phyloP scores from a whole-genome alignment of 2,329 filamentous ascomycete genomes.

The Epichloe amarillans region DNA sequence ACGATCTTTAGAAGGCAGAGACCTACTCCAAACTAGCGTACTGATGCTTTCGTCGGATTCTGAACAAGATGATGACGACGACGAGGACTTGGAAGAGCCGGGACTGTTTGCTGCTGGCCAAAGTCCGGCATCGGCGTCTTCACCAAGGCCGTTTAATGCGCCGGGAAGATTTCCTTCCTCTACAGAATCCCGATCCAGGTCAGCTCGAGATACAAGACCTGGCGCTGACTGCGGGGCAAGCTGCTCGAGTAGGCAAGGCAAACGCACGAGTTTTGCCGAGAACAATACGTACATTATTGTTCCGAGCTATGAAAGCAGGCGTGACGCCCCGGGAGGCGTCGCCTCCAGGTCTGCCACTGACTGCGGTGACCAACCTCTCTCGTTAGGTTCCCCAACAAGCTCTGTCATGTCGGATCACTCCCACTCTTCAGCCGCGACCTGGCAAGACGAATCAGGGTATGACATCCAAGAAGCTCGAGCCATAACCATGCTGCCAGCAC shows the following conservation, averaged over 20 bases:
- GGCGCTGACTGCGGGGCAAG: background rate
- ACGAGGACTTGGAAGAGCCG: slow-evolving; percentile 5
- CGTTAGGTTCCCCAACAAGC: slow-evolving; percentile 11
- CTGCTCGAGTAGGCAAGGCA: slow-evolving; percentile 21
- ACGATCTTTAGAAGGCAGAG: slow-evolving; percentile 33
- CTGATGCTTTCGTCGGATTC: slow-evolving; percentile 45
- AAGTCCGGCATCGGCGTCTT: background rate
- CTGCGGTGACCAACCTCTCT: slow-evolving; percentile 13
- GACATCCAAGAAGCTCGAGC: slow-evolving; percentile 27
- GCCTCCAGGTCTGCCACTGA: slow-evolving; percentile 13
- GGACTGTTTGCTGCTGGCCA: background rate
- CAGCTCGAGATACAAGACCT: slow-evolving; percentile 6
- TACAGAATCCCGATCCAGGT: slow-evolving; percentile 4
- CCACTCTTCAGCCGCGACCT: slow-evolving; percentile 19
- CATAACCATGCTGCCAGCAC: slow-evolving; percentile 23
- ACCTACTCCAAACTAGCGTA: slow-evolving; percentile 41
- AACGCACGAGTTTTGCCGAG: slow-evolving; percentile 26
- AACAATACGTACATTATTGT: slow-evolving; percentile 30
- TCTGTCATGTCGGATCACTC: slow-evolving; percentile 28
- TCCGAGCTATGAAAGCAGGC: slow-evolving; percentile 13
- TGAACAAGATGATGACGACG: slow-evolving; percentile 28
- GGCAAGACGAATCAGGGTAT: slow-evolving; percentile 18
- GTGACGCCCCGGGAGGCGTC: slow-evolving; percentile 5
- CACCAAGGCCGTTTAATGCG: background rate
- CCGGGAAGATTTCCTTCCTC: slow-evolving; percentile 4